A percentile compares a stretch with the other conserved stretches of the same genome.
Conservation (phyloP, 73 alveolate species). For the Uronychia binucleata region DNA sequence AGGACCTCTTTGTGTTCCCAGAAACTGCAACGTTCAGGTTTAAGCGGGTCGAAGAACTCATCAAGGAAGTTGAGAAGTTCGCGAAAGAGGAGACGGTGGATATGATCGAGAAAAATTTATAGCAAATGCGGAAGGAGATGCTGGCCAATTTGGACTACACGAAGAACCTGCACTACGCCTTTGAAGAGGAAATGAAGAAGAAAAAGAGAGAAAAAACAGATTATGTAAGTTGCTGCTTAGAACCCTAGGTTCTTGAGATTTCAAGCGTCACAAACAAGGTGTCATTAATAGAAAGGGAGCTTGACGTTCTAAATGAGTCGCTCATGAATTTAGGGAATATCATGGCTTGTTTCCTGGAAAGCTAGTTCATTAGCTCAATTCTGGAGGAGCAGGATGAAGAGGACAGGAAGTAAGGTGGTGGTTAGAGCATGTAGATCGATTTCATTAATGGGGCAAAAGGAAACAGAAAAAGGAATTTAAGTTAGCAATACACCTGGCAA, state of each 20-base stretch:
- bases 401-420: neutral
- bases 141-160: neutral
- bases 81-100: neutral
- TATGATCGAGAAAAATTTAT: neutral
- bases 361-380: neutral
- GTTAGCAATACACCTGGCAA: neutral
- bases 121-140: neutral
- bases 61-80: neutral
- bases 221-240: neutral
- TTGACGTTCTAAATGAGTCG: neutral
- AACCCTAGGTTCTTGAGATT: constrained; percentile 1
- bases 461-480: neutral
- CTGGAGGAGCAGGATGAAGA: constrained; percentile 3
- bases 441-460: constrained; percentile 5
- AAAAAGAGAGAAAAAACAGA: neutral
- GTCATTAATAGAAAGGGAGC: neutral
- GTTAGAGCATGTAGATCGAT: neutral
- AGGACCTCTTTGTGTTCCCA: neutral
- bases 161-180: neutral
- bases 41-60: neutral
- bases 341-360: neutral
- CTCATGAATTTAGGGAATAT: neutral
- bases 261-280: neutral
- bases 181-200: neutral
- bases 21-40: neutral